These are phyloP conservation scores for Stagonosporopsis cucurbitacearum DNA, from an alignment of 2,329 filamentous ascomycete genomes.

Conservation along the genomic window DNA sequence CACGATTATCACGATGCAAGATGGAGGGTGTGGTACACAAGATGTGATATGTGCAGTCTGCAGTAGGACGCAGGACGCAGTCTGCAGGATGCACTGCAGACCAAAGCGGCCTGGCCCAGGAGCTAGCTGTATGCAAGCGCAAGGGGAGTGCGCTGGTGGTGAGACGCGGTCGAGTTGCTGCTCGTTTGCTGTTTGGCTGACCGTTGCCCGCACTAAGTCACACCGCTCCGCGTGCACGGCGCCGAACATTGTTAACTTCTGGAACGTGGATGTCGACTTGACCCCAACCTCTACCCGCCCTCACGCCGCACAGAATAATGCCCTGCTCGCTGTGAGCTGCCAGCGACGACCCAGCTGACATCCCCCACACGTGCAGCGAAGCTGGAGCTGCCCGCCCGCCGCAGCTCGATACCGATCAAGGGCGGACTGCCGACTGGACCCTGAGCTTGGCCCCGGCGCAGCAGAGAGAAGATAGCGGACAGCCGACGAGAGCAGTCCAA, in stretches of 20 bases:
- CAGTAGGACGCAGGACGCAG: conserved; percentile 4
- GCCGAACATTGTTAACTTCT: conserved; percentile 21
- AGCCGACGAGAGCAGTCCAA: conserved; percentile 21
- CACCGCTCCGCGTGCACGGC: conserved; percentile 19
- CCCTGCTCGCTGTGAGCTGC: conserved; percentile 36
- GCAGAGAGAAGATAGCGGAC: conserved; percentile 17
- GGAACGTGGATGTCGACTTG: conserved; percentile 13
- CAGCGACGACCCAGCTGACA: conserved; percentile 31
- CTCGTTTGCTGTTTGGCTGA: conserved; percentile 10
- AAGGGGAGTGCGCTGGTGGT: conserved; percentile 17
- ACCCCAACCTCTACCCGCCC: conserved; percentile 3
- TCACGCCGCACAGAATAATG: conserved; percentile 29
- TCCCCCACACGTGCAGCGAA: conserved; percentile 24
- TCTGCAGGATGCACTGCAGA: conserved; percentile 1
- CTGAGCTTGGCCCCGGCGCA: conserved; percentile 22
- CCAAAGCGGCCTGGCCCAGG: conserved; percentile 4
- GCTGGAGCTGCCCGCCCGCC: conserved; percentile 29
- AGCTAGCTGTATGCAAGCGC: conserved; percentile 9
- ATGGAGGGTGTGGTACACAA: conserved; percentile 6
- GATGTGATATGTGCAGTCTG: conserved; percentile 1
- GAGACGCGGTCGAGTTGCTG: conserved; percentile 7
- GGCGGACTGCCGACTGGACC: conserved; percentile 36
- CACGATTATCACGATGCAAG: conserved; percentile 3
- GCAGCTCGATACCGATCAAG: conserved; percentile 12
- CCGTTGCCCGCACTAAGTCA: conserved; percentile 3